phyloP scores from a whole-genome alignment of 1,284 basidiomycete genomes.

The Ustilago lituana region DNA sequence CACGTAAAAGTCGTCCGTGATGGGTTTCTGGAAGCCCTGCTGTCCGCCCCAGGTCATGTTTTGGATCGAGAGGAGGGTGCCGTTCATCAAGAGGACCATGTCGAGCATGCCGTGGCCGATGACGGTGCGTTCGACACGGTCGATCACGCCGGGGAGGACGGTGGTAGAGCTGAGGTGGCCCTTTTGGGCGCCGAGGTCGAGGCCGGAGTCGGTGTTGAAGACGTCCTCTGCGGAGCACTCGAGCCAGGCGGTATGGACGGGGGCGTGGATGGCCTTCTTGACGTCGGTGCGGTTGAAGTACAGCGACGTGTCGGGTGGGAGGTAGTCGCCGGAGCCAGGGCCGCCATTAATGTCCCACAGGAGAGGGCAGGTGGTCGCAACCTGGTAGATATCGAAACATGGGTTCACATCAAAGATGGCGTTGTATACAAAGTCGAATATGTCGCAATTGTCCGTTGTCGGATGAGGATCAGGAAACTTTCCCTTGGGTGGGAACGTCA shows the following conservation, averaged over 20 bases:
- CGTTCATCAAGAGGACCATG: conserved; percentile 56
- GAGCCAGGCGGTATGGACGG: conserved; percentile 39
- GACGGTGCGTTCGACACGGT: conserved; percentile 49
- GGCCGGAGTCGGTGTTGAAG: conserved; percentile 39
- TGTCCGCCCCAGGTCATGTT: conserved; percentile 64
- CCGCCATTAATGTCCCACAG: conserved; percentile 36
- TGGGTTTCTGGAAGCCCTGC: conserved; percentile 59
- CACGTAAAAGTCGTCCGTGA: conserved; percentile 43
- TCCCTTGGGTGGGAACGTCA: conserved; percentile 61
- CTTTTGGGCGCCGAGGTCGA: conserved; percentile 23
- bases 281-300: conserved; percentile 53
- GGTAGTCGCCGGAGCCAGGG: conserved; percentile 23
- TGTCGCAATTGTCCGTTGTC: conserved; percentile 25
- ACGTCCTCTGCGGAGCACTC: conserved; percentile 42
- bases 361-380: conserved; percentile 34
- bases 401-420: conserved; percentile 43
- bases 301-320: conserved; percentile 19
- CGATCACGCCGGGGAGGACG: conserved; percentile 54
- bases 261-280: conserved; percentile 58
- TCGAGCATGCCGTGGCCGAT: conserved; percentile 61
- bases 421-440: conserved; percentile 29
- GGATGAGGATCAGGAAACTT: conserved; percentile 37
- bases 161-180: conserved; percentile 22
- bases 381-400: conserved; percentile 48
- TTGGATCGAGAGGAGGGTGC: conserved; percentile 55